Evolutionary conservation across 2,329 filamentous ascomycete genomes (phyloP).

Genomic region (Mariannaea elegans): DNA sequence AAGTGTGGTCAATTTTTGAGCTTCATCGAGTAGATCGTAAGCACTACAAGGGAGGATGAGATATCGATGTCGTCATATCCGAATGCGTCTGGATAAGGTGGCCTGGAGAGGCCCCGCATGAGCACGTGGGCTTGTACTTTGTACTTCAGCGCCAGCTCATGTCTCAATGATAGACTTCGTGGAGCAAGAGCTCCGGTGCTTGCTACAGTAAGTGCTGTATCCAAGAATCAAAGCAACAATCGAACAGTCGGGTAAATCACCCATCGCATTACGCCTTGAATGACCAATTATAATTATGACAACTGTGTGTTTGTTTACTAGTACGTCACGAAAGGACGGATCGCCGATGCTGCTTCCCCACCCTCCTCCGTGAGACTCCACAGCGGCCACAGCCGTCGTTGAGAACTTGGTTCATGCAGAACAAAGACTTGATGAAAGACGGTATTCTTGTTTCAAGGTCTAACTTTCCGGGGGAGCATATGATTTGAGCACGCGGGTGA

Average conservation of each 20-base stretch:
- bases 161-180: background rate
- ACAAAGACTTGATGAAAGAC: background rate
- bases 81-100: background rate
- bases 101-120: background rate
- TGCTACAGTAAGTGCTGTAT: background rate
- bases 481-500: background rate
- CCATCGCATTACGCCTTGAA: background rate
- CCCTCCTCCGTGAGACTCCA: constrained; percentile 16
- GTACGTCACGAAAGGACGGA: constrained; percentile 8
- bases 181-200: constrained; percentile 2
- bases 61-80: constrained; percentile 26
- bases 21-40: too few species aligned
- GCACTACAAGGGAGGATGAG: background rate
- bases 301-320: background rate
- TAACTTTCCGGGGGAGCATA: background rate
- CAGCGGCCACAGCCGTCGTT: constrained; percentile 3
- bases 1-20: background rate
- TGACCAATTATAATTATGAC: background rate
- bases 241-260: background rate
- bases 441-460: background rate
- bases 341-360: constrained; percentile 4
- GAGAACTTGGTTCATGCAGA: background rate
- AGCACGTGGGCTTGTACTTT: constrained; percentile 24
- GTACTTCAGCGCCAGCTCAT: background rate
- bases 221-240: background rate